These are phyloP conservation scores for Hyphopichia burtonii DNA, from an alignment of 1,139 yeast species.

Conservation along the genomic window DNA sequence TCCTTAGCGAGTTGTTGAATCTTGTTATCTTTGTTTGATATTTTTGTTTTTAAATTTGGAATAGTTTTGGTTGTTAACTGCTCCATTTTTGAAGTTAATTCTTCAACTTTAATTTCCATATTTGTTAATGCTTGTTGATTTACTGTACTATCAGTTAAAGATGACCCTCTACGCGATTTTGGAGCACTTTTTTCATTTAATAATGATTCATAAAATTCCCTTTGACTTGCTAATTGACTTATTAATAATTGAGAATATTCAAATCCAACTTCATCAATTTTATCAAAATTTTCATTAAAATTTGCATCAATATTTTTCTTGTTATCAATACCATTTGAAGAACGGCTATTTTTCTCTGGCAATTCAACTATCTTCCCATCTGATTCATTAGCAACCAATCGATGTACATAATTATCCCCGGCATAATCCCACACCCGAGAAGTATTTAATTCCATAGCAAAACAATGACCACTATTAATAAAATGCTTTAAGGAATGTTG, in stretches of 20 bases:
- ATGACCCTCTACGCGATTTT: constrained; percentile 10
- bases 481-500: constrained; percentile 88
- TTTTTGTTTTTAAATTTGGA: constrained; percentile 34
- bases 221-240: constrained; percentile 84
- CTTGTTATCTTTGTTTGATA: constrained; percentile 31
- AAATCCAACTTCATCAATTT: constrained; percentile 57
- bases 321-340: constrained; percentile 19
- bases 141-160: constrained; percentile 12
- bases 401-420: constrained; percentile 87
- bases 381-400: constrained; percentile 77
- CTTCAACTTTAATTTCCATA: constrained; percentile 36
- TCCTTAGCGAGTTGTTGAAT: constrained; percentile 28
- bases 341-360: constrained; percentile 34
- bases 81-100: constrained; percentile 21
- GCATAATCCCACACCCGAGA: constrained; percentile 97
- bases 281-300: constrained; percentile 18
- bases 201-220: constrained; percentile 75
- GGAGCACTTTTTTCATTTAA: constrained; percentile 41
- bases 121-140: constrained; percentile 20
- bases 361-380: constrained; percentile 85
- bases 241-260: constrained; percentile 80
- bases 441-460: constrained; percentile 83
- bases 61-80: constrained; percentile 25
- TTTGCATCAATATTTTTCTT: constrained; percentile 3
- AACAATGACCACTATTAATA: constrained; percentile 77